A percentile compares a stretch with the other conserved stretches of the same genome.
These are phyloP conservation scores for Clonostachys rhizophaga DNA, from an alignment of 2,329 filamentous ascomycete species.

Conservation along the genomic window DNA sequence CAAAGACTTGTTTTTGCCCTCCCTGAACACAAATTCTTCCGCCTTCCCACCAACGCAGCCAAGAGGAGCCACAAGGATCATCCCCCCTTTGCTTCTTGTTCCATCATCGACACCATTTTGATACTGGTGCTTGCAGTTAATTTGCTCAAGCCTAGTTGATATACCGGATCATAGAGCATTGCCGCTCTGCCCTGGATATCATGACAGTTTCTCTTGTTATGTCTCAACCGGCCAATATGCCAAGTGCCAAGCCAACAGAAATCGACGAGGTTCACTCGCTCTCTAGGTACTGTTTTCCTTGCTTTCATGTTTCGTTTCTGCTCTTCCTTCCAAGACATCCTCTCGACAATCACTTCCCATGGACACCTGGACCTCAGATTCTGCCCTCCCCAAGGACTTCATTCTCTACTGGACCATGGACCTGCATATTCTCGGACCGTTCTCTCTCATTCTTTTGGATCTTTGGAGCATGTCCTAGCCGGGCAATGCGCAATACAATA, in stretches of 20 bases:
- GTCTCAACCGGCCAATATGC: slow-evolving; percentile 44
- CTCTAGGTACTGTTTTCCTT: slow-evolving; percentile 57
- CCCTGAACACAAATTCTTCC: slow-evolving; percentile 6
- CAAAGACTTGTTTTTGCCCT: slow-evolving; percentile 11
- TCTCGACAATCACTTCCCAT: neutral
- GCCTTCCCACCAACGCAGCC: too few species aligned
- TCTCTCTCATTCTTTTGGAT: neutral
- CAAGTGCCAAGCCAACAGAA: slow-evolving; percentile 47
- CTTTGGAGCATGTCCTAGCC: slow-evolving; percentile 1
- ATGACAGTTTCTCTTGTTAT: slow-evolving; percentile 42
- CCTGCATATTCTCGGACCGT: neutral
- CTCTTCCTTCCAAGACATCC: slow-evolving; percentile 16
- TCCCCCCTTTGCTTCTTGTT: slow-evolving; percentile 12
- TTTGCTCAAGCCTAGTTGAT: slow-evolving; percentile 13
- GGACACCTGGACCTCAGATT: neutral
- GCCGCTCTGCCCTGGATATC: slow-evolving; percentile 26
- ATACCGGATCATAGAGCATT: slow-evolving; percentile 14
- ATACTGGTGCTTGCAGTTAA: slow-evolving; percentile 7
- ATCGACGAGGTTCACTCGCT: slow-evolving; percentile 56
- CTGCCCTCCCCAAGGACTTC: too few species aligned
- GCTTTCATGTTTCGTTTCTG: slow-evolving; percentile 15
- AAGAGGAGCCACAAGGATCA: too few species aligned
- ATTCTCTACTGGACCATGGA: neutral
- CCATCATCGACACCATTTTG: slow-evolving; percentile 16
- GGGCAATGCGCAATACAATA: neutral